Evolutionary conservation across 805 yeast species (phyloP).

Genomic region (Wickerhamomyces xylosicus): DNA sequence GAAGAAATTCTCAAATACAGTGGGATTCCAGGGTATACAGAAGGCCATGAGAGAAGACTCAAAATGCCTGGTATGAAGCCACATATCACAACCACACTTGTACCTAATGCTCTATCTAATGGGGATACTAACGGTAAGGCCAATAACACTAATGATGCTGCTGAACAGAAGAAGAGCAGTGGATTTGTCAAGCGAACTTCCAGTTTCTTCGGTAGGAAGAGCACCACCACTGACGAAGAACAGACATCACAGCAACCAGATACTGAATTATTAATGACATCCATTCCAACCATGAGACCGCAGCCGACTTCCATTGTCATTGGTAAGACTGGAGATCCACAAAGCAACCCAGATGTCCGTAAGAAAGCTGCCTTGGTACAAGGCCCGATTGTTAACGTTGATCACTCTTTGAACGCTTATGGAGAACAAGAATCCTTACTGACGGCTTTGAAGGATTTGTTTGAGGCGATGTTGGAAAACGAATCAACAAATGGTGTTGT

Average conservation of each 20-base stretch:
- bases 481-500: slow-evolving; percentile 67
- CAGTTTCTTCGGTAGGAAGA: slow-evolving; percentile 18
- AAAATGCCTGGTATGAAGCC: slow-evolving; percentile 30
- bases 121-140: background rate
- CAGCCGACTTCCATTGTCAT: slow-evolving; percentile 6
- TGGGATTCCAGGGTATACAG: background rate
- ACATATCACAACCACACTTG: slow-evolving; percentile 23
- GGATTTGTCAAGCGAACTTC: slow-evolving; percentile 17
- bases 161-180: slow-evolving; percentile 7
- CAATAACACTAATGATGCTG: slow-evolving; percentile 1
- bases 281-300: slow-evolving; percentile 13
- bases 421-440: slow-evolving; percentile 40
- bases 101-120: background rate
- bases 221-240: background rate
- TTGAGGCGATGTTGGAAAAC: slow-evolving; percentile 74
- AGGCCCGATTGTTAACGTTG: slow-evolving; percentile 82
- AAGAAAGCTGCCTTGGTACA: slow-evolving; percentile 66
- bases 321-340: slow-evolving; percentile 17
- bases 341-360: slow-evolving; percentile 54
- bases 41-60: background rate
- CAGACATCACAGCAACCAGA: slow-evolving; percentile 1
- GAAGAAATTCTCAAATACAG: slow-evolving; percentile 33
- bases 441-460: slow-evolving; percentile 72
- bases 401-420: slow-evolving; percentile 49
- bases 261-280: slow-evolving; percentile 4